A percentile compares a stretch with the other conserved stretches of the same genome.
These are phyloP conservation scores for Thalassia testudinum DNA, from an alignment of 116 monocot genomes.

Conservation along the genomic window DNA sequence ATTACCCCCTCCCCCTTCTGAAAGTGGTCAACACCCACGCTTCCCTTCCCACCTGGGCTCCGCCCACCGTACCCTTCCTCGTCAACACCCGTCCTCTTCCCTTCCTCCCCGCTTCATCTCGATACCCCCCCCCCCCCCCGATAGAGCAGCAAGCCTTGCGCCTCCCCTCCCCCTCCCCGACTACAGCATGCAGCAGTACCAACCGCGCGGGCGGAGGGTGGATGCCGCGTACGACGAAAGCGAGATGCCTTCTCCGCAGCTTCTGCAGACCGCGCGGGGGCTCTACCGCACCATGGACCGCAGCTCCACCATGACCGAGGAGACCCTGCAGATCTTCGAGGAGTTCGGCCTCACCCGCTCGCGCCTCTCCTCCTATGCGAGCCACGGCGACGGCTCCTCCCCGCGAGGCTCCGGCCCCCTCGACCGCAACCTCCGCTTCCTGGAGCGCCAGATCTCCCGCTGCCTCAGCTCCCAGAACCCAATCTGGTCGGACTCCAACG, in stretches of 20 bases:
- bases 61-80: no score
- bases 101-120: no score
- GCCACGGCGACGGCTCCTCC: neutral
- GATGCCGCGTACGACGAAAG: neutral
- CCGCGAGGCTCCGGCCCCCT: neutral
- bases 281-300: constrained; percentile 51
- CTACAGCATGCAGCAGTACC: neutral
- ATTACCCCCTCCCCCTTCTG: no score
- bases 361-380: constrained; percentile 24
- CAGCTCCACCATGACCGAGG: constrained; percentile 71
- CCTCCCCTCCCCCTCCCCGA: neutral
- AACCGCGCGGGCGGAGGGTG: neutral
- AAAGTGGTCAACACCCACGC: no score
- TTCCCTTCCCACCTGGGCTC: no score
- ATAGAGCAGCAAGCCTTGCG: neutral
- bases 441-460: constrained; percentile 51
- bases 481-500: constrained; percentile 58
- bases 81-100: no score
- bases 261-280: constrained; percentile 1
- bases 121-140: neutral
- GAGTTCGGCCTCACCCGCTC: constrained; percentile 55
- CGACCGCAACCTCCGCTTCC: constrained; percentile 20
- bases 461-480: constrained; percentile 30
- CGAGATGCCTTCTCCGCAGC: neutral
- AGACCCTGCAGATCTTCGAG: constrained; percentile 57